Evolutionary conservation across 2,329 filamentous ascomycete genomes (phyloP).

Genomic region (Triangularia verruculosa): DNA sequence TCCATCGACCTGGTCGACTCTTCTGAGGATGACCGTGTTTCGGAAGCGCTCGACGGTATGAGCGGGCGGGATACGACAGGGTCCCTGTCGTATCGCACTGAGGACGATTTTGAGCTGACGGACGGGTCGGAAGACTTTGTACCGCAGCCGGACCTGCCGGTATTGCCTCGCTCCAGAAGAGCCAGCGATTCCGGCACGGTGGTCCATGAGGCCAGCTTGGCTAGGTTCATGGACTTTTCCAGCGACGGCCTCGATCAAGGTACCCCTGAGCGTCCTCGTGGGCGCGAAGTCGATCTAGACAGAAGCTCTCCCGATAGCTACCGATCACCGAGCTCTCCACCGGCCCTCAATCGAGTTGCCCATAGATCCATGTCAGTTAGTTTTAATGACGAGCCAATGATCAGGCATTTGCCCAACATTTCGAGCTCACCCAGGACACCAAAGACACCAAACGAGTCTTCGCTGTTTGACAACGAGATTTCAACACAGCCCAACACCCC

Average conservation of each 20-base stretch:
- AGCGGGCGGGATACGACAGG: background rate
- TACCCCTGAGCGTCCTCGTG: conserved; percentile 41
- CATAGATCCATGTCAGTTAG: conserved; percentile 40
- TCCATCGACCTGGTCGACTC: background rate
- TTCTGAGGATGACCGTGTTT: background rate
- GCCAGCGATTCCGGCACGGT: conserved; percentile 40
- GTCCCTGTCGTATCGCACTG: background rate
- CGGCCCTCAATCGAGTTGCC: conserved; percentile 35
- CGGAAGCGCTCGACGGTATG: background rate
- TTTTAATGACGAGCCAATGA: conserved; percentile 46
- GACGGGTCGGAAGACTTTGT: conserved; percentile 15
- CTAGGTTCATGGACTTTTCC: conserved; percentile 39
- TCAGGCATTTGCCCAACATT: conserved; percentile 41
- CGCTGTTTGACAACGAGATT: conserved; percentile 48
- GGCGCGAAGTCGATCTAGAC: conserved; percentile 32
- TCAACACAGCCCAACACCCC: conserved; percentile 30
- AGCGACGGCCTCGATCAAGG: conserved; percentile 46
- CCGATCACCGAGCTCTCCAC: conserved; percentile 51
- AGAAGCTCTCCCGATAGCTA: conserved; percentile 36
- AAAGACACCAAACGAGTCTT: conserved; percentile 41
- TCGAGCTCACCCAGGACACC: conserved; percentile 43
- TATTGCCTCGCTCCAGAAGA: conserved; percentile 21
- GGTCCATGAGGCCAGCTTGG: conserved; percentile 36
- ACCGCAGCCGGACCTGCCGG: conserved; percentile 18
- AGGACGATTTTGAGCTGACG: conserved; percentile 20